These are phyloP conservation scores for Trametopsis cervina DNA, from an alignment of 768 basidiomycete species.

Conservation along the genomic window DNA sequence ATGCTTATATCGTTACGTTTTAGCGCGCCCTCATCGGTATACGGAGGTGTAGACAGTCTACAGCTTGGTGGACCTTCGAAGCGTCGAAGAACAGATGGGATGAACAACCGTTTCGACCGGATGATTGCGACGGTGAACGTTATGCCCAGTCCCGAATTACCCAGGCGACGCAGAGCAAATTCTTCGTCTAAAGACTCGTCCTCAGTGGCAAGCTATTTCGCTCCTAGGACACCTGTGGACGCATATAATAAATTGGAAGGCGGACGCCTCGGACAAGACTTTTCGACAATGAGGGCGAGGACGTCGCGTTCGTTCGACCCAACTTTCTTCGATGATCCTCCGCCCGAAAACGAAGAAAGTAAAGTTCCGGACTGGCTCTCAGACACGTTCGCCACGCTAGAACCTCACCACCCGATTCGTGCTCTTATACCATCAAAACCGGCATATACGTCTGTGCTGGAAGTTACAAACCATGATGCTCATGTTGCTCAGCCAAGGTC, in stretches of 20 bases:
- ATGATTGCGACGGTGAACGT: constrained; percentile 58
- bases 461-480: too few relatives aligned
- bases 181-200: constrained; percentile 37
- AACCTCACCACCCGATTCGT: constrained; percentile 40
- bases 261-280: constrained; percentile 31
- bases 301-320: background rate
- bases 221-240: constrained; percentile 36
- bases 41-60: background rate
- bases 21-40: background rate
- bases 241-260: constrained; percentile 29
- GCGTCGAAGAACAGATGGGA: constrained; percentile 38
- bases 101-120: constrained; percentile 57
- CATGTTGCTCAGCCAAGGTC: background rate
- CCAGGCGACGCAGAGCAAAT: constrained; percentile 23
- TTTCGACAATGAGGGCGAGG: constrained; percentile 34
- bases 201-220: constrained; percentile 34
- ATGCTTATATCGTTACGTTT: background rate
- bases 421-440: constrained; percentile 23
- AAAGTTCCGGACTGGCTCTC: constrained; percentile 52
- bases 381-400: constrained; percentile 41
- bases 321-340: background rate
- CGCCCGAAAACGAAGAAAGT: constrained; percentile 10
- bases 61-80: constrained; percentile 26
- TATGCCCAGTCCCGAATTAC: constrained; percentile 16
- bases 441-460: constrained; percentile 4